These are phyloP conservation scores for Verbascum thapsus DNA, from an alignment of 257 asterid species.

Conservation along the genomic window DNA sequence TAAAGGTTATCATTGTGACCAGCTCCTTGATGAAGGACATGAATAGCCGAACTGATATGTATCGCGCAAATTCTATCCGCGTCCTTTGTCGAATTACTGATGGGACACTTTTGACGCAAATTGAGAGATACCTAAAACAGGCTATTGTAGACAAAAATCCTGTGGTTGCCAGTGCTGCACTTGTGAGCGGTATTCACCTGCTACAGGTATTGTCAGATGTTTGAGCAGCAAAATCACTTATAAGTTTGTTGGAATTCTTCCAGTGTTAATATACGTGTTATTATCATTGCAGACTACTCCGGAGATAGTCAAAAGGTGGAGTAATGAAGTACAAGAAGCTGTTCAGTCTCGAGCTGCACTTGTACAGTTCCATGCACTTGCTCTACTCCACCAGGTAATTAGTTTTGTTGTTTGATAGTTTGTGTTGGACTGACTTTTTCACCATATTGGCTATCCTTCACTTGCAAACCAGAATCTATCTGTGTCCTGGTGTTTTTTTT, in stretches of 20 bases:
- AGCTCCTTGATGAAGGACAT: constrained; percentile 98
- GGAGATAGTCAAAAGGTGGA: constrained; percentile 95
- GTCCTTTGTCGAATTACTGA: constrained; percentile 91
- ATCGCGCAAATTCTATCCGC: constrained; percentile 93
- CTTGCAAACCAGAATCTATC: not conserved
- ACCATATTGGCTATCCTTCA: constrained; percentile 4
- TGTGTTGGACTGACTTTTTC: constrained; percentile 8
- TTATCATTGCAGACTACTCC: constrained; percentile 67
- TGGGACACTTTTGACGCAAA: constrained; percentile 91
- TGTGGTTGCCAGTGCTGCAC: constrained; percentile 96
- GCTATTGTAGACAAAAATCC: constrained; percentile 96
- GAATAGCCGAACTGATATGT: constrained; percentile 98
- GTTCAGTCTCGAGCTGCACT: constrained; percentile 94
- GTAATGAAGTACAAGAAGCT: constrained; percentile 98
- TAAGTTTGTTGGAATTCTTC: constrained; percentile 23
- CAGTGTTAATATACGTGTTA: constrained; percentile 19
- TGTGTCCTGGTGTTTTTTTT: constrained; percentile 2
- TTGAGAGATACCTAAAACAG: constrained; percentile 93
- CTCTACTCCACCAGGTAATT: constrained; percentile 85
- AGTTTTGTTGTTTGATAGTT: constrained; percentile 5
- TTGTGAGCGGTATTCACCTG: constrained; percentile 91
- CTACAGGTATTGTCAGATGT: constrained; percentile 59
- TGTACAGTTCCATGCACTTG: constrained; percentile 95
- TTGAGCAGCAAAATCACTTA: constrained; percentile 19
- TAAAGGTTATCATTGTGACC: constrained; percentile 95